Conservation (phyloP, 257 asterid genomes). For the Jacaranda copaia region DNA sequence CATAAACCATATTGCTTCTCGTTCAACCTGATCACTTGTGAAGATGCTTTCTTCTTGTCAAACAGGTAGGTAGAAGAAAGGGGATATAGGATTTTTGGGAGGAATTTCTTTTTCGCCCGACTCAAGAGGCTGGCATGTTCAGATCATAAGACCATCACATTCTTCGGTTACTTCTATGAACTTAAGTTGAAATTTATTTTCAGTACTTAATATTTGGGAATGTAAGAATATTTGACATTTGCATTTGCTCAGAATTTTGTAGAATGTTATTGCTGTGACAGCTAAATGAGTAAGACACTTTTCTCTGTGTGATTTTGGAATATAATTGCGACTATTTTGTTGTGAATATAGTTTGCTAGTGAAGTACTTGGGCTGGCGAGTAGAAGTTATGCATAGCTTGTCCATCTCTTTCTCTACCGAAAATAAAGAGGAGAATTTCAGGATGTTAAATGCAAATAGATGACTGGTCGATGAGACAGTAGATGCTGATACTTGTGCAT, state of each 20-base stretch:
- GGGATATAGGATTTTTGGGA: slow-evolving; percentile 23
- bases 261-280: slow-evolving; percentile 34
- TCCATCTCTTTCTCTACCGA: too few species aligned
- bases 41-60: slow-evolving; percentile 24
- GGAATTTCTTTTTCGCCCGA: slow-evolving; percentile 24
- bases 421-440: too few species aligned
- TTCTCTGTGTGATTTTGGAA: slow-evolving; percentile 16
- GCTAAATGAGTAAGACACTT: slow-evolving; percentile 26
- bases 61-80: slow-evolving; percentile 43
- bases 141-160: slow-evolving; percentile 29
- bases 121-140: slow-evolving; percentile 36
- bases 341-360: background rate
- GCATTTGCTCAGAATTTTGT: slow-evolving; percentile 44
- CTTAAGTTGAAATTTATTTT: slow-evolving; percentile 27
- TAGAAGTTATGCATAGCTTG: too few species aligned
- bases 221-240: slow-evolving; percentile 39
- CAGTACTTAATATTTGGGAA: slow-evolving; percentile 33
- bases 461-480: too few species aligned
- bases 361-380: too few species aligned
- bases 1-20: too few species aligned
- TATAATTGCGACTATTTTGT: background rate
- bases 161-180: slow-evolving; percentile 33
- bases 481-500: too few species aligned
- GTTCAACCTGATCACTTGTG: background rate
- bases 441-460: too few species aligned